Evolutionary conservation across 805 yeast genomes (phyloP), one percentile per base, ranked within the genome.

Genomic region (Yamadazyma endophytica): DNA sequence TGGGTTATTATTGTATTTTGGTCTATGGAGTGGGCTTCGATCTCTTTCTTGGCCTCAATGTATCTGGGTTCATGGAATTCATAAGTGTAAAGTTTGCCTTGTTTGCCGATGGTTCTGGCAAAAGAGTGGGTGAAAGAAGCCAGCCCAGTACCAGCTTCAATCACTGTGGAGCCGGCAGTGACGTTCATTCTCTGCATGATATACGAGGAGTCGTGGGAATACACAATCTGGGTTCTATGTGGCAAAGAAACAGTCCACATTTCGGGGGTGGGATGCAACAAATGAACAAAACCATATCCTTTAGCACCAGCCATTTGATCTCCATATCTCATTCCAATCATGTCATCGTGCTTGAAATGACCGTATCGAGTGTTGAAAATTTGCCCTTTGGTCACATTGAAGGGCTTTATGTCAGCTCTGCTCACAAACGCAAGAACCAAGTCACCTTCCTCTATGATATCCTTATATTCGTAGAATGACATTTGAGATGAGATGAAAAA

Each of bases 101-200:
- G 49, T 1, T 40, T 39, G 2, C 75, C 76, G 2, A 84, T 79
- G 0, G 92, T 77, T 47, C 99, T 73, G 2, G 95, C 82, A 54
- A 92, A 76, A 0, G 96, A 81, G 59, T 92, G 99, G 3, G 96
- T 83, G 50, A 92, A 86, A 1, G 96, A 87, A 0, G 94, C 99
- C 5, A 96, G 84, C 0, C 98, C 99, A 0, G 99, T 92, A 21
- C 99, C 99, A 1, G 97, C 96, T 61, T 92, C 99, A 28, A 92
- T 81, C 9, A 92, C 94, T 36, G 76, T 62, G 1, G 87, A 72
- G 1, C 90, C 89, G 9, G 85, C 76, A 13, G 75, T 66, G 33
- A 92, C 79, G 26, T 77, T 72, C 40, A 92, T 62, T 47, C 96
- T 64, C 54, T 90, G 96, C 40, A 85, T 74, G 33, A 92, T 88